Evolutionary conservation across 345 rosid species (phyloP), one percentile per base, ranked within the genome.

Genomic region (Microthlaspi erraticum): DNA sequence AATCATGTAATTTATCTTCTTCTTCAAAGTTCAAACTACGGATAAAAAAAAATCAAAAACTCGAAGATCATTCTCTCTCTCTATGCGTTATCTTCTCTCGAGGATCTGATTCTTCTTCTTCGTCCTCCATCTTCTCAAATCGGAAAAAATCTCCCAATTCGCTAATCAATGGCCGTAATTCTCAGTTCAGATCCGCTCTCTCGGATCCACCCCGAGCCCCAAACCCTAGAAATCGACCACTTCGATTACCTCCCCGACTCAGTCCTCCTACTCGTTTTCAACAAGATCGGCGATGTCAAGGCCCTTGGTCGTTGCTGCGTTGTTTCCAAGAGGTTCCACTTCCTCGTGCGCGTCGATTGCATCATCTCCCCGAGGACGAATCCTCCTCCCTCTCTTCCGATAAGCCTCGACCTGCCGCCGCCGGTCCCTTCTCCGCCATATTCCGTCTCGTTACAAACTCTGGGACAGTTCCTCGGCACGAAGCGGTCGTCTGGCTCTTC

Each of bases 281-380:
- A 93, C 83, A 79, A 70, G 48, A 85, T 93, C 83, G 97, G 88
- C 23, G 97, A 93, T 37, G 96, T 90, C 53, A 93, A 93, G 51
- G 77, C 96, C 51, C 23, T 20, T 20, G 23, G 23, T 20, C 23
- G 23, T 2, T 20, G 23, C 23, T 20, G 23, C 23, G 23, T 84
- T 39, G 96, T 87, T 14, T 90, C 92, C 11, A 85, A 83, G 26
- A 83, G 98, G 1, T 93, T 90, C 75, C 92, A 86, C 65, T 82
- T 74, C 1, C 82, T 93, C 2, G 83, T 87, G 14, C 88, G 92
- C 2, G 23, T 20, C 23, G 23, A 20, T 20, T 20, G 23, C 23
- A 2, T 20, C 23, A 20, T 20, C 23, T 0, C 98, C 60, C 98
- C 60, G 96, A 92, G 44, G 92, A 88, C n/a, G 68, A 62, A 5